Evolutionary conservation across 106 monocot genomes (phyloP), one percentile per base, ranked within the genome.

Genomic region (Dioscorea dumetorum): DNA sequence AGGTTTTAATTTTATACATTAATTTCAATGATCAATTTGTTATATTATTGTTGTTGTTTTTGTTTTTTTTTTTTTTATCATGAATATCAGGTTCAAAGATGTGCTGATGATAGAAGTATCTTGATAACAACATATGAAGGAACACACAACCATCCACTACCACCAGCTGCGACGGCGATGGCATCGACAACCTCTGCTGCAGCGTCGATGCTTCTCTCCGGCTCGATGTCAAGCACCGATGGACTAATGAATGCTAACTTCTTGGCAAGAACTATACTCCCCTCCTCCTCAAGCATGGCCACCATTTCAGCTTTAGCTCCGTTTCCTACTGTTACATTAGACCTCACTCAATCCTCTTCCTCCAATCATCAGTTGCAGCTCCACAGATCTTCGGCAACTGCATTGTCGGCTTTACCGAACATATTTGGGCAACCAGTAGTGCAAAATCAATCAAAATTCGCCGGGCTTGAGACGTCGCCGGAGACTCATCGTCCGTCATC

Each of bases 301-400:
- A 90, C 88, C 20, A 88, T 95, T 23, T 95, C 95, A 0, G 88
- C 95, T 1, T 95, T 91, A 12, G 88, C 95, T 0, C 91, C 95
- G 0, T 95, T 95, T 67, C 95, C 95, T 21, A 91, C 91, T n/a
- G 75, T 95, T 52, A 95, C 95, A 18, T 64, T 95, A 21, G 91
- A 95, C 54, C 84, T 95, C 63, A 91, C 91, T 24, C 76, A 79
- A n/a, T 58, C 71, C 1, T 85, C 94, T 1, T 28, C 28, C 41
- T 41, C 41, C 0, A 73, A 74, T 56, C 75, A 74, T 56, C 75
- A 71, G 6, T 62, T 69, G 11, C 85, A 83, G 48, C 66, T 76
- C 69, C 83, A 81, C 19, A 64, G 80, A 20, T 24, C 50, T 20
- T 72, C 41, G 4, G 22, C 49, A 20, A 60, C 56, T 22, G 66